Base-by-base conservation (phyloP, 2,329 filamentous ascomycete genomes). In the Mycogone perniciosa region DNA sequence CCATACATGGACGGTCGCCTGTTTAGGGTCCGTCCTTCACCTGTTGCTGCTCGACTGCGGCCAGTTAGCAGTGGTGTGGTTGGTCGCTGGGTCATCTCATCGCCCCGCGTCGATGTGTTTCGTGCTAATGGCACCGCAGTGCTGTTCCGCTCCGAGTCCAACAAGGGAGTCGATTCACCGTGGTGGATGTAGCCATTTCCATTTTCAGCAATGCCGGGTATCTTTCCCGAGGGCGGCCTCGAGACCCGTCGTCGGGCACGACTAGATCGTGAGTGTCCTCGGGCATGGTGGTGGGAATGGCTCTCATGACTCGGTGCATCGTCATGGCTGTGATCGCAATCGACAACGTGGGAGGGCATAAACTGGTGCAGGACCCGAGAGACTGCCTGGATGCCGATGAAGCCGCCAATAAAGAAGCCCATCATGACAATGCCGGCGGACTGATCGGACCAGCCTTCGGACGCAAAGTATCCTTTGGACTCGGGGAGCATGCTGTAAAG, bases 401-500 rank as follows among this genome's bases (percentile, higher is more conserved):
- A 89, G 8, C 88, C 88, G 11, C 69, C 76, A 4, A 86, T 68
- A 63, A 92, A 92, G 63, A 81, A 86, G 8, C 62, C 78, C 62
- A 90, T 84, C 61, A 90, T 74, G 31, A 82, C 69, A 60, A 88
- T 79, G 10, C 84, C 85, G 5, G 91, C 88, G 2, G 71, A 64
- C 54, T 84, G 80, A 3, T 88, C 75, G 6, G 80, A 76, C 67
- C 84, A 84, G 11, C 83, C 84, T 46, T 83, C 86, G 49, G 82
- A 76, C 53, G 78, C 74, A 4, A 99, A 77, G 63, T 95, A 96
- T 37, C 75, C 76, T 63, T 86, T 90, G 2, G 92, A 84, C 20
- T 88, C 89, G 7, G 92, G 92, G 6, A 97, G 78, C 88, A 97
- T 96, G 68, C 85, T 93, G 67, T 91, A 95, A 31, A 97, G 71